Evolutionary conservation across 2,329 filamentous ascomycete species (phyloP).

Genomic region (Grosmannia huntii): DNA sequence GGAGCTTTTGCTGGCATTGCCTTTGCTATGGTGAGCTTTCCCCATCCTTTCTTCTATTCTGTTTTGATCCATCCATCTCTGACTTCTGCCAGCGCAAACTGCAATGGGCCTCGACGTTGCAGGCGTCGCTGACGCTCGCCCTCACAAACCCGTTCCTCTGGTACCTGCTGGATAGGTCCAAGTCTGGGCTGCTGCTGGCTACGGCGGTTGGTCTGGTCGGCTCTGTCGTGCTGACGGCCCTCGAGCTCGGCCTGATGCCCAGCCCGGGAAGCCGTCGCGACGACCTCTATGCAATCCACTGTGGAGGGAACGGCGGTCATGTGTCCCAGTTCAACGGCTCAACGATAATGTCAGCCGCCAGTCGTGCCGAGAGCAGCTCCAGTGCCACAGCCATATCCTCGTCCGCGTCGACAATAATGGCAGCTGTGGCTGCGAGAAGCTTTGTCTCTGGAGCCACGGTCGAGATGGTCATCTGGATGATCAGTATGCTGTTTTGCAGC

Average conservation of each 20-base stretch:
- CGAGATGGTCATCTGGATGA: constrained; percentile 73
- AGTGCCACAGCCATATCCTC: not conserved
- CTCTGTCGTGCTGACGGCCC: constrained; percentile 58
- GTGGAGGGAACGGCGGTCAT: not conserved
- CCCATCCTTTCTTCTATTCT: not conserved
- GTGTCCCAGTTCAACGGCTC: not conserved
- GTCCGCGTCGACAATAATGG: not conserved
- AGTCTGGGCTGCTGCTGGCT: constrained; percentile 70
- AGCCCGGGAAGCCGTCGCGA: constrained; percentile 35
- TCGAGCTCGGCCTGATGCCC: constrained; percentile 69
- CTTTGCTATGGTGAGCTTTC: constrained; percentile 60
- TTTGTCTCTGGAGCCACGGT: constrained; percentile 32
- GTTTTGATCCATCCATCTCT: not conserved
- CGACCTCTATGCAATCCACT: constrained; percentile 14
- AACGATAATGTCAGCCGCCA: not conserved
- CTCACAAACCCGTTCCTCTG: constrained; percentile 87
- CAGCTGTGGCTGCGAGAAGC: not conserved
- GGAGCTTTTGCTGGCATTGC: constrained; percentile 49
- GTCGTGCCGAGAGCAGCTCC: not conserved
- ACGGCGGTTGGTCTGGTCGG: constrained; percentile 60
- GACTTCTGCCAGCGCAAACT: constrained; percentile 56
- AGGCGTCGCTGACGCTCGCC: constrained; percentile 78
- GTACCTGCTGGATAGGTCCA: constrained; percentile 90
- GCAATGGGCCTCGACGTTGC: constrained; percentile 89
- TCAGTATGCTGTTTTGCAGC: constrained; percentile 89